Percentiles rank a stretch among this genome's conserved stretches.
Evolutionary conservation across 352 stramenopile genomes (phyloP).

Genomic region (Pythium inflatum): DNA sequence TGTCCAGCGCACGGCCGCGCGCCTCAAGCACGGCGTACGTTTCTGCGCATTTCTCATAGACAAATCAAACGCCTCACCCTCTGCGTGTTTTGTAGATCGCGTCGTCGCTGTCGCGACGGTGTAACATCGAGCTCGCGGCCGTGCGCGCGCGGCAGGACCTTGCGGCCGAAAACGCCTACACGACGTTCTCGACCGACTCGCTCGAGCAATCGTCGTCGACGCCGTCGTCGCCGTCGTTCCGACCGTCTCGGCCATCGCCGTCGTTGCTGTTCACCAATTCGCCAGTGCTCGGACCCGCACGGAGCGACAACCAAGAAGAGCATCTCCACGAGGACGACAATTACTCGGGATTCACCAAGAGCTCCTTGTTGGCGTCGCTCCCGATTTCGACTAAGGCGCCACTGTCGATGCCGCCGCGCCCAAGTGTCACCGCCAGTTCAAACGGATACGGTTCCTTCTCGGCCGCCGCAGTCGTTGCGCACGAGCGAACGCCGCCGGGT

Average conservation of each 20-base stretch:
- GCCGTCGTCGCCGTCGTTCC: constrained; percentile 16
- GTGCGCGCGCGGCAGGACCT: constrained; percentile 42
- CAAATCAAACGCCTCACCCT: no score
- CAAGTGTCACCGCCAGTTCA: neutral
- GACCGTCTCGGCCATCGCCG: neutral
- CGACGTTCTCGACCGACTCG: constrained; percentile 69
- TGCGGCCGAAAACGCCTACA: constrained; percentile 55
- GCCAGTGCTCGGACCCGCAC: constrained; percentile 3
- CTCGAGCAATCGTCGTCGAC: constrained; percentile 38
- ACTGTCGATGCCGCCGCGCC: neutral
- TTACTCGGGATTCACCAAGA: constrained; percentile 54
- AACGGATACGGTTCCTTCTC: constrained; percentile 31
- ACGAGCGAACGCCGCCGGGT: constrained; percentile 10
- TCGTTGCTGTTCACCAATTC: constrained; percentile 57
- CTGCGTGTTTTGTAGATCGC: constrained; percentile 37
- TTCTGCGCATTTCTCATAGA: neutral
- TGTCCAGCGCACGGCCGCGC: constrained; percentile 57
- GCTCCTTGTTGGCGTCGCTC: constrained; percentile 39
- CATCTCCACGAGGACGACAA: constrained; percentile 31
- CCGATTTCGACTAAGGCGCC: constrained; percentile 16
- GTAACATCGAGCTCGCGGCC: constrained; percentile 43
- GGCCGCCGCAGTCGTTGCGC: constrained; percentile 8
- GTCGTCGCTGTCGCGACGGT: constrained; percentile 54
- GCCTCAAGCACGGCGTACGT: constrained; percentile 68
- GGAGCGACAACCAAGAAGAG: constrained; percentile 30